Percentiles rank a stretch among this genome's conserved stretches.
phyloP scores from a whole-genome alignment of 139 green algal species.

The Zygnema cylindricum region DNA sequence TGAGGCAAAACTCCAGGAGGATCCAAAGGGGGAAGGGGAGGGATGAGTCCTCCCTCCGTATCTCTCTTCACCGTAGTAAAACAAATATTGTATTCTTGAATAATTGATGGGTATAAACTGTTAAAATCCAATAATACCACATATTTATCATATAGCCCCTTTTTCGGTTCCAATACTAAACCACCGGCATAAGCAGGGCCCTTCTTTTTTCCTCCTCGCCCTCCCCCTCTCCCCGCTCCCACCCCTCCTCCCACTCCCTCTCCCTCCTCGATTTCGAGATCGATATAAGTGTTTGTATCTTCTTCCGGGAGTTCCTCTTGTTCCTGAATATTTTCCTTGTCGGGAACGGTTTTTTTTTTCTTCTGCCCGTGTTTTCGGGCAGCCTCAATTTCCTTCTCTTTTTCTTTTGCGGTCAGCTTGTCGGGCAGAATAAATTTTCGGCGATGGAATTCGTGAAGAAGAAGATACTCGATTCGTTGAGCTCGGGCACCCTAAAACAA shows the following conservation, averaged over 20 bases:
- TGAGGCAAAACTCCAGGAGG: slow-evolving; percentile 53
- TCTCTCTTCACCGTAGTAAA: slow-evolving; percentile 90
- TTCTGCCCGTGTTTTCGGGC: background rate
- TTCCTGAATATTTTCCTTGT: slow-evolving; percentile 21
- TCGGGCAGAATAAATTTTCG: slow-evolving; percentile 97
- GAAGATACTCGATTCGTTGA: slow-evolving; percentile 96
- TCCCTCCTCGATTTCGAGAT: slow-evolving; percentile 3
- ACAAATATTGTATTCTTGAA: slow-evolving; percentile 99
- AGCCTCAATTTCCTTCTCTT: slow-evolving; percentile 13
- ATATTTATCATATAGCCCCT: slow-evolving; percentile 96
- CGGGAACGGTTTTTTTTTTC: slow-evolving; percentile 5
- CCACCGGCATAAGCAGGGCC: slow-evolving; percentile 83
- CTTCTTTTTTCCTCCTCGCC: slow-evolving; percentile 59
- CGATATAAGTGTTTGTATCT: background rate
- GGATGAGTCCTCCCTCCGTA: slow-evolving; percentile 8
- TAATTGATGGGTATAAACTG: slow-evolving; percentile 98
- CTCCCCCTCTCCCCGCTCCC: slow-evolving; percentile 1
- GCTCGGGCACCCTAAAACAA: slow-evolving; percentile 78
- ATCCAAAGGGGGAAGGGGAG: slow-evolving; percentile 33
- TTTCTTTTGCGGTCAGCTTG: slow-evolving; percentile 74
- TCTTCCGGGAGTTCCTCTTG: background rate
- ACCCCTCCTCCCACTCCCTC: slow-evolving; percentile 18
- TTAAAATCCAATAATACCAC: slow-evolving; percentile 99
- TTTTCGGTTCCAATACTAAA: slow-evolving; percentile 97
- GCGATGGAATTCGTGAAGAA: slow-evolving; percentile 97